Evolutionary conservation across 169 alveolate species (phyloP).

Genomic region (Ichthyophthirius multifiliis): DNA sequence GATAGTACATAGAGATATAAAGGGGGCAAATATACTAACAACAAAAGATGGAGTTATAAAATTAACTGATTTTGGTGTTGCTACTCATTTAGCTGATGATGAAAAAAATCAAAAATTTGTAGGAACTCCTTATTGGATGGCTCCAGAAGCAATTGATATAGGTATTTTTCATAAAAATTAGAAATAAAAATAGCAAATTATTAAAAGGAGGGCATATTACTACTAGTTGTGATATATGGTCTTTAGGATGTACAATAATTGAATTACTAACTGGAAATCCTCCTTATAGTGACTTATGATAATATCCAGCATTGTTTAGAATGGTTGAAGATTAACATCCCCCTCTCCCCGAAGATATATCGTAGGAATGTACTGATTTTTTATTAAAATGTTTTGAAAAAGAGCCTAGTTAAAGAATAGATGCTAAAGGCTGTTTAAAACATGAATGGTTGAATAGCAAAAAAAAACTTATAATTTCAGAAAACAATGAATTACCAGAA

Average conservation of each 20-base stretch:
- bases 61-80: constrained; percentile 84
- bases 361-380: constrained; percentile 70
- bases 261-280: constrained; percentile 83
- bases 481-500: constrained; percentile 40
- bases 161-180: too few species aligned
- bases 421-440: constrained; percentile 51
- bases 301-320: constrained; percentile 72
- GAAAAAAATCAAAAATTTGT: constrained; percentile 43
- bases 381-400: constrained; percentile 69
- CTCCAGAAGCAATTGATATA: constrained; percentile 43
- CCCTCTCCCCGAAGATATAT: constrained; percentile 74
- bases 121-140: constrained; percentile 86
- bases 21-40: constrained; percentile 78
- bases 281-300: constrained; percentile 75
- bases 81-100: constrained; percentile 51
- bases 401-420: constrained; percentile 64
- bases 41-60: constrained; percentile 73
- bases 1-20: constrained; percentile 80
- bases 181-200: too few species aligned
- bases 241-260: constrained; percentile 84
- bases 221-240: constrained; percentile 72
- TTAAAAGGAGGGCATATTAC: constrained; percentile 26
- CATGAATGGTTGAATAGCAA: constrained; percentile 61
- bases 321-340: constrained; percentile 78
- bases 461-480: constrained; percentile 31